These are phyloP conservation scores for Grigorovia yakushimaensis DNA, from an alignment of 805 yeast genomes.

Conservation along the genomic window DNA sequence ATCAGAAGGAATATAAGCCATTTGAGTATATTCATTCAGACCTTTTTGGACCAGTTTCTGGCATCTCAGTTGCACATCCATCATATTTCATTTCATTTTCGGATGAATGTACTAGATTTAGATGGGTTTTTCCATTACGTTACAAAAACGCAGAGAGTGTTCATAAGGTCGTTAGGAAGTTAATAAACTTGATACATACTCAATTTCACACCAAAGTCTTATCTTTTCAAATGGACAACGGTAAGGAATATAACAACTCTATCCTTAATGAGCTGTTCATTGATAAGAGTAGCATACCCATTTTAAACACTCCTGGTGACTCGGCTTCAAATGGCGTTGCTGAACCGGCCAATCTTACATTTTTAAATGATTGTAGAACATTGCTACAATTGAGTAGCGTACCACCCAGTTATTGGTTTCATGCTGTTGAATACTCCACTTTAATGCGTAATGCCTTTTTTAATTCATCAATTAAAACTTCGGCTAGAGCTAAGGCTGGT, in stretches of 20 bases:
- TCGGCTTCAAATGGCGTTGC: conserved; percentile 8
- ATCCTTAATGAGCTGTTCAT: neutral
- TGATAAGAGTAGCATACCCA: conserved; percentile 2
- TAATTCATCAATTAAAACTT: neutral
- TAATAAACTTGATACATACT: conserved; percentile 1
- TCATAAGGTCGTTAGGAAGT: too few relatives aligned
- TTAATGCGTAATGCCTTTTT: conserved; percentile 4
- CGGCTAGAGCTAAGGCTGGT: too few relatives aligned
- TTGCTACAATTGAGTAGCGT: conserved; percentile 3
- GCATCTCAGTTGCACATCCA: neutral
- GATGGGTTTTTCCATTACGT: conserved; percentile 5
- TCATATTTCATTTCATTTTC: conserved; percentile 6
- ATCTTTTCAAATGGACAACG: conserved; percentile 6
- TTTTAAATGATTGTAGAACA: too few relatives aligned
- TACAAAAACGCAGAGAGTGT: neutral
- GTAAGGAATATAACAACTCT: conserved; percentile 7
- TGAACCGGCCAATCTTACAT: conserved; percentile 7
- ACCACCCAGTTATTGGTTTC: conserved; percentile 8
- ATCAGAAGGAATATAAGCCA: conserved; percentile 1
- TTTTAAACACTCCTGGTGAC: conserved; percentile 8
- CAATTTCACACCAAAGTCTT: conserved; percentile 2
- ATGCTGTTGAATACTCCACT: conserved; percentile 7
- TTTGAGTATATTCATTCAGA: conserved; percentile 7
- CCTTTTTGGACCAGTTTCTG: conserved; percentile 5
- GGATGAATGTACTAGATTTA: conserved; percentile 3